Percentiles rank a stretch among this genome's conserved stretches.
These are phyloP conservation scores for Dioscorea alata DNA, from an alignment of 106 monocot species.

Conservation along the genomic window DNA sequence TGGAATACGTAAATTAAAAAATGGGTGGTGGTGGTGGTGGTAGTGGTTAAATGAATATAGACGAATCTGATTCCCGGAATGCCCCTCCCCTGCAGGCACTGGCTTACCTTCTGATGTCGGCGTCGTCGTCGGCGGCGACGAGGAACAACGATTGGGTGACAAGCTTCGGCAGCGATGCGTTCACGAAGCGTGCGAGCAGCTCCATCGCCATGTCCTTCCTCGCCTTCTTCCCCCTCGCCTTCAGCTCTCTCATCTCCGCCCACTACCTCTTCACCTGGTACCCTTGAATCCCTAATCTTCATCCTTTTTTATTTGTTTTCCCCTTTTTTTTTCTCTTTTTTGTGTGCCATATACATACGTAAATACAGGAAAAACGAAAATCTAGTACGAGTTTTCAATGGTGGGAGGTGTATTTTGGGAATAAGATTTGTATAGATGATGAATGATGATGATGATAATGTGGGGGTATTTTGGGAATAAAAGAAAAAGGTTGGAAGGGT, in stretches of 20 bases:
- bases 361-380: no score
- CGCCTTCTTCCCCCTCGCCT: constrained; percentile 33
- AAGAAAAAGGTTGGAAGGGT: no score
- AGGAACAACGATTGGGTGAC: constrained; percentile 44
- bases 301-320: neutral
- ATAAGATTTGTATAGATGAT: no score
- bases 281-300: neutral
- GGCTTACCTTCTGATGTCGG: constrained; percentile 63
- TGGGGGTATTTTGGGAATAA: no score
- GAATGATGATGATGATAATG: no score
- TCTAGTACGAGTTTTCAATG: no score
- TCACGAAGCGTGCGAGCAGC: constrained; percentile 39
- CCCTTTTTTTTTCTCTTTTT: no score
- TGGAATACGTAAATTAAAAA: no score
- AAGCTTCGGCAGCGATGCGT: constrained; percentile 47
- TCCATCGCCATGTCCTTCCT: constrained; percentile 51
- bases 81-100: constrained; percentile 22
- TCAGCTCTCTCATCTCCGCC: constrained; percentile 45
- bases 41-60: no score
- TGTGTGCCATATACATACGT: no score
- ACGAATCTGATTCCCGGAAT: neutral
- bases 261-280: constrained; percentile 22
- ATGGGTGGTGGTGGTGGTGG: no score
- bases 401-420: no score
- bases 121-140: constrained; percentile 49